Evolutionary conservation across 352 stramenopile genomes (phyloP).

Genomic region (Globisporangium mamillatum): DNA sequence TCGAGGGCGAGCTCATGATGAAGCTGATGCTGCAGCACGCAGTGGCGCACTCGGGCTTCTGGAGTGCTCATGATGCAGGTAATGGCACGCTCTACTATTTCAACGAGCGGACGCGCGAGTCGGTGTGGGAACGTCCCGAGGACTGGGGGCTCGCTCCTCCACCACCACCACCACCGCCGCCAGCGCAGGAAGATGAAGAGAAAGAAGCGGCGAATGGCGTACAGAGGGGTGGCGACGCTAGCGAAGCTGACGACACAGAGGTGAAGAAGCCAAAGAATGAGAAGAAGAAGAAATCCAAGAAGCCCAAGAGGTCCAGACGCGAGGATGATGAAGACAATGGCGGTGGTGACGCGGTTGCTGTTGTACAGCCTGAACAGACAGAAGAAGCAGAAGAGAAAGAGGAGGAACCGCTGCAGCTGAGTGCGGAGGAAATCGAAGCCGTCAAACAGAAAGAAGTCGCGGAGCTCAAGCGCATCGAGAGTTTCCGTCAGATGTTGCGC

Average conservation of each 20-base stretch:
- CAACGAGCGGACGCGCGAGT: slow-evolving; percentile 62
- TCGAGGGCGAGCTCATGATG: slow-evolving; percentile 82
- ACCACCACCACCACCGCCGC: slow-evolving; percentile 21
- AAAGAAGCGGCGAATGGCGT: neutral
- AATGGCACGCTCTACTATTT: slow-evolving; percentile 83
- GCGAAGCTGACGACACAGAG: neutral
- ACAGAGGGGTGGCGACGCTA: neutral
- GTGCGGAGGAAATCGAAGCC: slow-evolving; percentile 28
- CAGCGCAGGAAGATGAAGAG: slow-evolving; percentile 16
- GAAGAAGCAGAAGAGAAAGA: slow-evolving; percentile 13
- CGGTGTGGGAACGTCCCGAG: slow-evolving; percentile 64
- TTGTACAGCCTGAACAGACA: slow-evolving; percentile 20
- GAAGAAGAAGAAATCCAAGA: slow-evolving; percentile 16
- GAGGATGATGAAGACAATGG: slow-evolving; percentile 20
- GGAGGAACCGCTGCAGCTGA: neutral
- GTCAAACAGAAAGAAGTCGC: slow-evolving; percentile 28
- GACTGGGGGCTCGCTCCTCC: slow-evolving; percentile 47
- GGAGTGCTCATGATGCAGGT: slow-evolving; percentile 68
- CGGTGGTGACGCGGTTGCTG: slow-evolving; percentile 24
- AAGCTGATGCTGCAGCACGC: slow-evolving; percentile 77
- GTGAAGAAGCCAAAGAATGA: neutral
- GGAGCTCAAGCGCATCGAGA: slow-evolving; percentile 48
- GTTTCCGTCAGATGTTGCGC: slow-evolving; percentile 68
- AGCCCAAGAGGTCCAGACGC: slow-evolving; percentile 25
- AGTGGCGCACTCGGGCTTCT: slow-evolving; percentile 57